A percentile compares a stretch with the other conserved stretches of the same genome.
Conservation (phyloP, 1,284 basidiomycete species). For the Wallemia ichthyophaga region DNA sequence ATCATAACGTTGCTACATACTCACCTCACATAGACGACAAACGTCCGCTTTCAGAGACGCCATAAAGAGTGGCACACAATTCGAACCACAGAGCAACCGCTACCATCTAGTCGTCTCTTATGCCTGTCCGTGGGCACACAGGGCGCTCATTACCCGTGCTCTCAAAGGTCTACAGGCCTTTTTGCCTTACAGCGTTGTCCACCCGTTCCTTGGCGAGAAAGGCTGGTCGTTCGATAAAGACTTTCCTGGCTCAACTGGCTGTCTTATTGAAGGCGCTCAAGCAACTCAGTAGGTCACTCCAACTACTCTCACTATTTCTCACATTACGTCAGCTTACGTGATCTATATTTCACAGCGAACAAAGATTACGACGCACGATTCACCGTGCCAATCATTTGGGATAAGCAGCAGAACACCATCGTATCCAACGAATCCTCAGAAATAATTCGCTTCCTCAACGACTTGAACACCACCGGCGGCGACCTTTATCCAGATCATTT, state of each 20-base stretch:
- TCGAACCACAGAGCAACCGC: conserved; percentile 42
- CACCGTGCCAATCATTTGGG: conserved; percentile 84
- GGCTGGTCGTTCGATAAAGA: conserved; percentile 68
- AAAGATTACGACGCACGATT: conserved; percentile 38
- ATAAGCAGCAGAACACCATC: conserved; percentile 60
- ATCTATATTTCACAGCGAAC: conserved; percentile 52
- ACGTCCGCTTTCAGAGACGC: conserved; percentile 10
- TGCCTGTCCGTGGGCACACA: conserved; percentile 55
- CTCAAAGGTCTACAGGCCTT: conserved; percentile 71
- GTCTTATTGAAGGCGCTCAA: conserved; percentile 22
- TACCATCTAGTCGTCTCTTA: conserved; percentile 4
- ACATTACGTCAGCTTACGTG: conserved; percentile 33
- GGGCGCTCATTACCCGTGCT: conserved; percentile 58
- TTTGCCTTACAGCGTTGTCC: conserved; percentile 41
- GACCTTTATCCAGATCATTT: conserved; percentile 49
- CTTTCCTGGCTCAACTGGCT: conserved; percentile 37
- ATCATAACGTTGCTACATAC: neutral
- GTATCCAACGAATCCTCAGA: conserved; percentile 88
- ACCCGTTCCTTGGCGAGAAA: conserved; percentile 46
- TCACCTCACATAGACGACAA: neutral
- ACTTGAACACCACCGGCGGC: conserved; percentile 30
- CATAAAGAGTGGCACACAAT: conserved; percentile 41
- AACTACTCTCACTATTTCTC: conserved; percentile 10
- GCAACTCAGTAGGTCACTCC: conserved; percentile 6
- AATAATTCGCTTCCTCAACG: conserved; percentile 75